Conservation (phyloP, 805 yeast genomes). For the Allodekkera sacchari region DNA sequence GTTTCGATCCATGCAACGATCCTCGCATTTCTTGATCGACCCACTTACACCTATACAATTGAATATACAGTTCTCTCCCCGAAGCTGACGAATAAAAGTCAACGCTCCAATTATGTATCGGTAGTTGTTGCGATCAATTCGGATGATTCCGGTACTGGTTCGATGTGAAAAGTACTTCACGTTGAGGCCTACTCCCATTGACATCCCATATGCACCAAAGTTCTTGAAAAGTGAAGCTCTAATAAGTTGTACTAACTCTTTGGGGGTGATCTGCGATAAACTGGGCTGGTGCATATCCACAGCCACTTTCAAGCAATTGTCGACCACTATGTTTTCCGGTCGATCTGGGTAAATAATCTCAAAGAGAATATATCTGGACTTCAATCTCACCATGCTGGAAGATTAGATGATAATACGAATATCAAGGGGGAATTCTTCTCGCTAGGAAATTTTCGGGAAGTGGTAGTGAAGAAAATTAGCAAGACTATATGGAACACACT, state of each 20-base stretch:
- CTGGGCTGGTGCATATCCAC: constrained; percentile 44
- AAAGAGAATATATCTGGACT: constrained; percentile 76
- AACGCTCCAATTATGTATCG: constrained; percentile 62
- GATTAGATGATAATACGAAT: too few species aligned
- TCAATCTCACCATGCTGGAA: constrained; percentile 76
- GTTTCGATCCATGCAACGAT: constrained; percentile 49
- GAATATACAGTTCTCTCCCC: constrained; percentile 42
- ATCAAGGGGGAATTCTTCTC: too few species aligned
- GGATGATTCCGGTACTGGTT: constrained; percentile 77
- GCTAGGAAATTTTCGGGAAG: too few species aligned
- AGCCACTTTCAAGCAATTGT: constrained; percentile 20
- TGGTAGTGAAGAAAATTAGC: too few species aligned
- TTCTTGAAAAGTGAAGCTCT: constrained; percentile 48
- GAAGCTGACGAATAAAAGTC: constrained; percentile 43
- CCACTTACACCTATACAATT: constrained; percentile 72
- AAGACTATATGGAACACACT: too few species aligned
- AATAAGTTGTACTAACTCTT: constrained; percentile 43
- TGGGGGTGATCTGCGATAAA: constrained; percentile 38
- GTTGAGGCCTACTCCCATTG: constrained; percentile 39
- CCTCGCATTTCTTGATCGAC: constrained; percentile 78
- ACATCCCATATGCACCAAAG: constrained; percentile 76
- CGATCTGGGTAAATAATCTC: constrained; percentile 62
- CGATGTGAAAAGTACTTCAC: constrained; percentile 73
- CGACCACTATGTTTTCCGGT: neutral
- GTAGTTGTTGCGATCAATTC: constrained; percentile 62